phyloP scores from a whole-genome alignment of 495 filamentous ascomycete genomes.

The Daldinia caldariorum region DNA sequence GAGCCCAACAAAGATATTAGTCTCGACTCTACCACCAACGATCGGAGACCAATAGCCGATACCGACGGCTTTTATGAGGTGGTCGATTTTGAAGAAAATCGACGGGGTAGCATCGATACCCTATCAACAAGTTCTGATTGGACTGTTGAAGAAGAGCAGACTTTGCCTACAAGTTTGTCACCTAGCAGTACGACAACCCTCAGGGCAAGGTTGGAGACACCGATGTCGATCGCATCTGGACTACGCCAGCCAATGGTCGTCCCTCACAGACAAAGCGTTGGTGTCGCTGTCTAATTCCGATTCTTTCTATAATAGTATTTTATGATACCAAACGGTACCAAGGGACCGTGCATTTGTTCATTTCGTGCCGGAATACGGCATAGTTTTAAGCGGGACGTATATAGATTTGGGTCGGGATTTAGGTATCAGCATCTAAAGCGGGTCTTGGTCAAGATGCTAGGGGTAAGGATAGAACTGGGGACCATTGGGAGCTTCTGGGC shows the following conservation, averaged over 20 bases:
- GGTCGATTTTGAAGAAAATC: constrained; percentile 45
- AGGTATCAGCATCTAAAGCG: constrained; percentile 42
- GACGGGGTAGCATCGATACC: constrained; percentile 52
- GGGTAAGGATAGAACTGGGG: constrained; percentile 35
- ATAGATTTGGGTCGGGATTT: constrained; percentile 36
- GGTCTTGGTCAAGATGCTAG: constrained; percentile 39
- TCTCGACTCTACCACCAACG: constrained; percentile 59
- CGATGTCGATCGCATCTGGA: constrained; percentile 40
- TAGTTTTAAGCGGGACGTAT: constrained; percentile 27
- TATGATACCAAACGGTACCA: constrained; percentile 42
- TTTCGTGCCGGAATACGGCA: constrained; percentile 22
- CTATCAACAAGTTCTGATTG: constrained; percentile 55
- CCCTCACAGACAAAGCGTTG: constrained; percentile 55
- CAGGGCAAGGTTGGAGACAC: constrained; percentile 44
- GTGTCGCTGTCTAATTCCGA: constrained; percentile 55
- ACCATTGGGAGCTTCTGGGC: constrained; percentile 21
- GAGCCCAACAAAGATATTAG: constrained; percentile 51
- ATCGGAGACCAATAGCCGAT: constrained; percentile 57
- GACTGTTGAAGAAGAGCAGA: constrained; percentile 53
- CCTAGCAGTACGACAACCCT: constrained; percentile 53
- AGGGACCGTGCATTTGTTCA: constrained; percentile 37
- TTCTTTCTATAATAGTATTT: constrained; percentile 41
- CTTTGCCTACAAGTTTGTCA: constrained; percentile 56
- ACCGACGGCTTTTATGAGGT: constrained; percentile 65
- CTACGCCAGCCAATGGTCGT: constrained; percentile 40